Conservation (phyloP, 306 rosid species). For the Vigna radiata region DNA sequence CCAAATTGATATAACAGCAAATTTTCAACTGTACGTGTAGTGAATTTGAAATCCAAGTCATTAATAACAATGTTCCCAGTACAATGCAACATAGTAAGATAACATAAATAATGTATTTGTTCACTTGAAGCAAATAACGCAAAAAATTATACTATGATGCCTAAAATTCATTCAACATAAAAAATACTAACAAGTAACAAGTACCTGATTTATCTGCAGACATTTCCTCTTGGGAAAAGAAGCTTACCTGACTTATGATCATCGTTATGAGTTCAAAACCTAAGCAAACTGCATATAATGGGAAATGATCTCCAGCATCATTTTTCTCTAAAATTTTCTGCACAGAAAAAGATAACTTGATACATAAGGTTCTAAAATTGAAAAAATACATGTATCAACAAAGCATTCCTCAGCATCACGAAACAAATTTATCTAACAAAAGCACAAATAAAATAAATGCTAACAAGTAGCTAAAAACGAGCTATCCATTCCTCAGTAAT, state of each 20-base stretch:
- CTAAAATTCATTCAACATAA: not conserved
- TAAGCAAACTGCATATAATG: constrained; percentile 75
- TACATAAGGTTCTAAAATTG: not conserved
- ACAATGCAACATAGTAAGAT: constrained; percentile 22
- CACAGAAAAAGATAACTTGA: constrained; percentile 43
- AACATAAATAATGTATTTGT: not conserved
- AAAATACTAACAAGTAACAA: not conserved
- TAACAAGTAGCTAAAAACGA: not conserved
- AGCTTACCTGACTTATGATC: constrained; percentile 76
- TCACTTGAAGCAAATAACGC: constrained; percentile 13
- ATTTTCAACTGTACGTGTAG: constrained; percentile 7
- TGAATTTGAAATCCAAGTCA: constrained; percentile 34
- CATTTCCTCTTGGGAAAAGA: not conserved
- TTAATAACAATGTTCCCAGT: constrained; percentile 16
- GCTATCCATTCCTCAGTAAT: not conserved
- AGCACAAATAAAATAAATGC: not conserved
- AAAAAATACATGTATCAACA: constrained; percentile 6
- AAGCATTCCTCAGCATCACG: constrained; percentile 25
- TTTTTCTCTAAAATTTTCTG: constrained; percentile 82
- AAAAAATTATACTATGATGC: constrained; percentile 23
- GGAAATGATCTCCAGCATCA: constrained; percentile 87
- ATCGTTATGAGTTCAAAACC: constrained; percentile 89
- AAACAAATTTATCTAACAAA: constrained; percentile 30
- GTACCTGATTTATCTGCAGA: constrained; percentile 21
- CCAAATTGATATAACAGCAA: constrained; percentile 22